Percentiles rank a stretch among this genome's conserved stretches.
Conservation (phyloP, 768 basidiomycete species). For the Mycena epipterygia region DNA sequence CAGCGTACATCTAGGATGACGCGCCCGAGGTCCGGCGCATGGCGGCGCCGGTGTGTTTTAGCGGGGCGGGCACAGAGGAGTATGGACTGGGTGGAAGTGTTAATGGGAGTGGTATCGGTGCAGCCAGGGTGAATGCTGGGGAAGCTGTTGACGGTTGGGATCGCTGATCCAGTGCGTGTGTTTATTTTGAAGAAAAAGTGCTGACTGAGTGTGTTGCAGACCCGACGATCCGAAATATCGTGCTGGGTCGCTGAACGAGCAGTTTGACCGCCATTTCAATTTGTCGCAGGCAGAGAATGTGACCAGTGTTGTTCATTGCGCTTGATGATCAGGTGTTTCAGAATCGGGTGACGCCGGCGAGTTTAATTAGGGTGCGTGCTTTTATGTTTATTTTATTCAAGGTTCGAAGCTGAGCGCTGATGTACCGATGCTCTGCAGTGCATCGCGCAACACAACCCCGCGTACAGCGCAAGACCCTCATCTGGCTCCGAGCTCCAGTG, state of each 20-base stretch:
- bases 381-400: neutral
- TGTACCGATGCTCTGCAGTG: slow-evolving; percentile 50
- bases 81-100: neutral
- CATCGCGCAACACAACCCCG: slow-evolving; percentile 94
- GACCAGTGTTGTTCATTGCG: slow-evolving; percentile 97
- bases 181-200: neutral
- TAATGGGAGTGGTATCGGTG: neutral
- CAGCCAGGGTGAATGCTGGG: slow-evolving; percentile 80
- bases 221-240: slow-evolving; percentile 47
- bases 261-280: slow-evolving; percentile 97
- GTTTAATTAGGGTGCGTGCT: slow-evolving; percentile 75
- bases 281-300: slow-evolving; percentile 98
- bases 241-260: slow-evolving; percentile 79
- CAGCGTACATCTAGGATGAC: slow-evolving; percentile 96
- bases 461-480: slow-evolving; percentile 97
- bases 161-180: slow-evolving; percentile 87
- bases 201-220: neutral
- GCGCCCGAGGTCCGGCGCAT: slow-evolving; percentile 88
- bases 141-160: slow-evolving; percentile 94
- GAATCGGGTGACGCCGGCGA: slow-evolving; percentile 91
- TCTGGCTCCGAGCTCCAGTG: slow-evolving; percentile 97
- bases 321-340: slow-evolving; percentile 97
- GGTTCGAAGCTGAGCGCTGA: neutral
- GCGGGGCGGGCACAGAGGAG: slow-evolving; percentile 61
- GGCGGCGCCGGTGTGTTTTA: slow-evolving; percentile 93